Evolutionary conservation across 805 yeast genomes (phyloP), one percentile per base, ranked within the genome.

Genomic region (Kodamaea leandrae): DNA sequence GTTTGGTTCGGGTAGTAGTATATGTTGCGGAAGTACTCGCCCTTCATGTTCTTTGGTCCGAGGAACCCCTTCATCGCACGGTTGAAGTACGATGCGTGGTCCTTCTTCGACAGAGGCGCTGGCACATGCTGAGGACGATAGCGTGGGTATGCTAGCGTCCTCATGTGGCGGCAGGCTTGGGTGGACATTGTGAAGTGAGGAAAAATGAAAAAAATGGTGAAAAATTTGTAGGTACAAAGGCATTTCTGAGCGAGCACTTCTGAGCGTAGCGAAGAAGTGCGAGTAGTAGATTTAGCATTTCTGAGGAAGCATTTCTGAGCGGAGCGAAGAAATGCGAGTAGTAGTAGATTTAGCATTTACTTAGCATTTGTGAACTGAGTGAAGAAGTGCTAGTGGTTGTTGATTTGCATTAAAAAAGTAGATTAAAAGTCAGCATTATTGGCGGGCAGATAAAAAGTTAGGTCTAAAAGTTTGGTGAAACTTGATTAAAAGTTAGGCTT

Each of bases 21-120:
- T 58, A 83, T 86, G 72, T 88, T 90, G 57, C 78, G 64, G 47
- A 73, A 72, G 61, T 86, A 86, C 50, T 86, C 88, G 14, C 96
- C 96, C 60, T 83, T 82, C 64, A 78, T 78, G 63, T 87, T 88
- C 59, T 73, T 78, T 27, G 91, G 91, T 2, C 97, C 97, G 42
- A 89, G 67, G 66, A 87, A 89, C 49, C 74, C 78, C 50, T 79
- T 77, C 76, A 88, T 68, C 28, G 80, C 78, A 58, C 77, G 72
- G 53, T 77, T 77, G 57, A 83, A 71, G 44, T 75, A 77, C 6
- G 85, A 73, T 8, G 68, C 48, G 42, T 68, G 74, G 53, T 68
- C 74, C 47, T 67, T 67, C 48, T 65, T 64, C 15, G 58, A 54
- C 38, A 56, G 58, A 20, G 58, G 50, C 38, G 53, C 52, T 10